Evolutionary conservation across 495 filamentous ascomycete species (phyloP), one percentile per base, ranked within the genome.

Genomic region (Achaetomiella virescens): DNA sequence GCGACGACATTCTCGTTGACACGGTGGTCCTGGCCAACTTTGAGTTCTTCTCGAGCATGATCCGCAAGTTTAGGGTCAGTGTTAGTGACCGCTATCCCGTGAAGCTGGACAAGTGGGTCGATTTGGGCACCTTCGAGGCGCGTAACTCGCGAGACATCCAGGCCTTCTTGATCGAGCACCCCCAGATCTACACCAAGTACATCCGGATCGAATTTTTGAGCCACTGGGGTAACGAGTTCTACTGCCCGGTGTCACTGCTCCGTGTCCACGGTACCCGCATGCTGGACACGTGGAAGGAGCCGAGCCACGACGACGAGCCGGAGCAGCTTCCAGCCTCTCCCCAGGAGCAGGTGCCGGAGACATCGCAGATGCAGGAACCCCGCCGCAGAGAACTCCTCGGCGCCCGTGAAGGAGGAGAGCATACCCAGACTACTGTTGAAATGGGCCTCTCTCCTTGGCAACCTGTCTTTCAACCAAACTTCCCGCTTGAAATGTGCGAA

Each of bases 21-120:
- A 98, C 93, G 3, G 78, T 98, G 29, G 93, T 96, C 1, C 79
- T 98, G 18, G 92, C 93, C 40, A 98, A 97, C 70, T 98, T 92
- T 68, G 93, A 96, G 70, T 98, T 98, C 75, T 98, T 98, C 73
- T 95, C 89, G 48, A 95, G 89, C 58, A 97, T 96, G 78, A 89
- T 97, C 64, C 86, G 89, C 51, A 87, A 82, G 20, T 95, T 98
- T 68, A 78, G 88, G 18, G 83, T 97, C 50, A 90, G 87, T 64
- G 91, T 96, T 21, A 89, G 90, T 31, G 93, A 97, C 70, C 83
- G 88, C 33, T 97, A 97, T 68, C 93, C 93, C 3, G 87, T 92
- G 27, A 96, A 96, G 68, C 66, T 82, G 44, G 91, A 95, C 42
- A 90, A 91, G 60, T 98, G 93, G 93, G 88, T 86, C 56, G 84